A percentile compares a stretch with the other conserved stretches of the same genome.
Evolutionary conservation across 345 rosid species (phyloP).

Genomic region (Clausena lansium): DNA sequence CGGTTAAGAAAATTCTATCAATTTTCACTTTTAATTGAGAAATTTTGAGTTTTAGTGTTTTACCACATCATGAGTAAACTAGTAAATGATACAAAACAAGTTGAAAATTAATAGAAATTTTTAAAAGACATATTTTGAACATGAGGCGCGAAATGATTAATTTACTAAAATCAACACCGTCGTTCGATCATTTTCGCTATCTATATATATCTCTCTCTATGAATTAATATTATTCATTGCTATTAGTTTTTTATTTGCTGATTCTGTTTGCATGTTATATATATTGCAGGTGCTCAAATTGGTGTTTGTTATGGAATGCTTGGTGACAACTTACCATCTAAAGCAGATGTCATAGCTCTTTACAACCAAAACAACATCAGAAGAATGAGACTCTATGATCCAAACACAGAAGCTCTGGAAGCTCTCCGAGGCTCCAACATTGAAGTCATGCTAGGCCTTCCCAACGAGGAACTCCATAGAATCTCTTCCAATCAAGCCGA

Average conservation of each 20-base stretch:
- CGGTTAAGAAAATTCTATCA: too few species aligned
- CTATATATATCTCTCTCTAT: too few species aligned
- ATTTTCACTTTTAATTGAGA: too few species aligned
- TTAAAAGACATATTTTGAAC: too few species aligned
- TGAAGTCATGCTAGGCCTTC: conserved; percentile 49
- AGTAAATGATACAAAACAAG: neutral
- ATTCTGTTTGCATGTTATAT: too few species aligned
- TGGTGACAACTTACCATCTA: conserved; percentile 50
- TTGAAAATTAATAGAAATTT: too few species aligned
- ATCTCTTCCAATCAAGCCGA: conserved; percentile 41
- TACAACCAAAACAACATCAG: conserved; percentile 41
- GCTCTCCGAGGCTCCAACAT: conserved; percentile 53
- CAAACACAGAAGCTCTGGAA: conserved; percentile 32
- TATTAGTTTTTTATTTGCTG: neutral
- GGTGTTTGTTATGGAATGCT: conserved; percentile 71
- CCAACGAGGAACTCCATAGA: conserved; percentile 25
- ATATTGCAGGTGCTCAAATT: conserved; percentile 38
- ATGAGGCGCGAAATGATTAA: too few species aligned
- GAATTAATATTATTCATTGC: too few species aligned
- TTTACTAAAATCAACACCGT: too few species aligned
- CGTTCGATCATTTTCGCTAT: too few species aligned
- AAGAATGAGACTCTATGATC: conserved; percentile 36
- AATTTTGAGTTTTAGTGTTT: too few species aligned
- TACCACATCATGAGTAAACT: neutral
- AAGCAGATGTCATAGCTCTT: conserved; percentile 45